Conservation (phyloP, 495 filamentous ascomycete genomes). For the Recurvomyces mirabilis region DNA sequence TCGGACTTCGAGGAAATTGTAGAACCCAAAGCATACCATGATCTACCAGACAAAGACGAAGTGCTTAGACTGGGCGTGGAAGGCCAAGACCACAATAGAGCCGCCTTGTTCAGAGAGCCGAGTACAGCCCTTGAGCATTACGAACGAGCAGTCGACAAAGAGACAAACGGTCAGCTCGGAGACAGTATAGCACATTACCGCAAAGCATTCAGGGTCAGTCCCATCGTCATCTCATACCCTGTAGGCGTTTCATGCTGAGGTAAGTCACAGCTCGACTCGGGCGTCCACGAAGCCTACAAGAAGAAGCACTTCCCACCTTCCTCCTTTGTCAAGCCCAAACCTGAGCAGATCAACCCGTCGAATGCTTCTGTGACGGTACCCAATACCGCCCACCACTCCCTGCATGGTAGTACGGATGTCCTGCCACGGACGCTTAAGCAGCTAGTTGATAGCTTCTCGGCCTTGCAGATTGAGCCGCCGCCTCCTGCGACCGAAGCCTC, state of each 20-base stretch:
- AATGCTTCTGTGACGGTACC: constrained; percentile 42
- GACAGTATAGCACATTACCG: constrained; percentile 85
- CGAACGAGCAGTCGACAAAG: constrained; percentile 81
- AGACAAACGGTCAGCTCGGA: constrained; percentile 70
- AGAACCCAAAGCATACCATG: constrained; percentile 35
- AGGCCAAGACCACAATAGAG: constrained; percentile 16
- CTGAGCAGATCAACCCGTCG: constrained; percentile 41
- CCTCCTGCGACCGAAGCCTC: constrained; percentile 51
- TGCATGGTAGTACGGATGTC: constrained; percentile 35
- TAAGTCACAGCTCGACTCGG: constrained; percentile 55
- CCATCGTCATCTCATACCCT: constrained; percentile 15
- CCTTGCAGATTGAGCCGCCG: constrained; percentile 49
- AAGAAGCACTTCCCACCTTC: constrained; percentile 77
- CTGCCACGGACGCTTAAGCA: constrained; percentile 43
- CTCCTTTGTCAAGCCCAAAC: constrained; percentile 43
- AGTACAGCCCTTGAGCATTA: constrained; percentile 83
- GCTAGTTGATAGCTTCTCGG: constrained; percentile 64
- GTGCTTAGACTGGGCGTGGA: constrained; percentile 34
- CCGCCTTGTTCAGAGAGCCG: constrained; percentile 40
- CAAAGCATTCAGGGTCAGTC: constrained; percentile 81
- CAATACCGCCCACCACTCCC: constrained; percentile 45
- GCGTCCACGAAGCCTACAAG: constrained; percentile 74
- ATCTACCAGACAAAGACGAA: constrained; percentile 35
- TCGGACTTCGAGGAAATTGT: constrained; percentile 29
- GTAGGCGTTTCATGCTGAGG: constrained; percentile 7